Evolutionary conservation across 306 rosid genomes (phyloP), one percentile per base, ranked within the genome.

Genomic region (Casuarina glauca): DNA sequence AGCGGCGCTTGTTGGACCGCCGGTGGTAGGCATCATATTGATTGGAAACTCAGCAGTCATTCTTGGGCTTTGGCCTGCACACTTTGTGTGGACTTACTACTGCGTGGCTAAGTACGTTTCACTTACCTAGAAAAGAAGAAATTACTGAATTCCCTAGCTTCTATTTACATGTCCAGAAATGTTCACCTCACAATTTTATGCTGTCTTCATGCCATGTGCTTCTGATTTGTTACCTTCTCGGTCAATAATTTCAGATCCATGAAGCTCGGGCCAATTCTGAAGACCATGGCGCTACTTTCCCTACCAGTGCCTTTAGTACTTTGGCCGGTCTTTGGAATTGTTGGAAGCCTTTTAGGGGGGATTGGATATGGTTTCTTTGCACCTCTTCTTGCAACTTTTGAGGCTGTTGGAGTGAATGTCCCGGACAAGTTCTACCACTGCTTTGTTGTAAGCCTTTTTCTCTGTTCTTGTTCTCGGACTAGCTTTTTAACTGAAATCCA

Each of bases 301-400:
- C 81, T 90, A 80, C 93, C 96, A 35, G 67, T 90, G 77, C 97
- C 96, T 70, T 66, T 90, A 51, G 44, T 85, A 13, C 86, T 93
- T 38, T 87, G 87, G 89, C 94, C 94, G 19, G 54, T 81, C 67
- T 26, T 87, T 76, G 94, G 97, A 42, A 50, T 89, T 78, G 63
- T 76, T 79, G 91, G 90, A 70, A 91, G 97, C 81, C 42, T 91
- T 69, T 84, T 93, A 61, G 93, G 90, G 58, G 98, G 94, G 82
- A 72, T 93, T 36, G 98, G 93, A 86, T 93, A 88, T 80, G 98
- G 97, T 5, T 50, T 88, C 58, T 91, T 93, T 60, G 57, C 83
- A 75, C 98, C 98, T 46, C 89, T 93, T 80, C 79, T 91, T 79
- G 87, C 91, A 67, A 93, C 97, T 76, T 89, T 93, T 84, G 93